Evolutionary conservation across 23 red algal species (phyloP).

Genomic region (Cyanidiococcus yangmingshanensis): DNA sequence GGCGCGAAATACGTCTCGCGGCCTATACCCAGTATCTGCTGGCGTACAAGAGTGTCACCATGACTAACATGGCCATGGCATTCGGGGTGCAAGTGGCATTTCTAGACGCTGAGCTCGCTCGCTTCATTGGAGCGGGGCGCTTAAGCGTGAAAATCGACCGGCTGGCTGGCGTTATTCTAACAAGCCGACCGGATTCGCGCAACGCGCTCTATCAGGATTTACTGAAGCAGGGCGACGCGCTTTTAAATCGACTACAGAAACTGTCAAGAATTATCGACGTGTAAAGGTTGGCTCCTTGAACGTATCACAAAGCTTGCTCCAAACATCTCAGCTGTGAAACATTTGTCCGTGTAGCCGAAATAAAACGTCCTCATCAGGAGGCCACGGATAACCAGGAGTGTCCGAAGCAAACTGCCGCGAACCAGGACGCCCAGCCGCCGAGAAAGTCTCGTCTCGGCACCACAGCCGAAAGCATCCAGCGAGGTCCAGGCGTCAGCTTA

Average conservation of each 20-base stretch:
- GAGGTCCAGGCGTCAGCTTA: no score
- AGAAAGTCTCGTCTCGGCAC: no score
- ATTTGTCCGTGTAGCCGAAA: not conserved
- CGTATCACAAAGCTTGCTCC: not conserved
- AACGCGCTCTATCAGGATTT: slow-evolving; percentile 68
- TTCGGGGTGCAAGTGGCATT: slow-evolving; percentile 68
- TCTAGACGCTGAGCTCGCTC: slow-evolving; percentile 74
- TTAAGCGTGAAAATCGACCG: slow-evolving; percentile 92
- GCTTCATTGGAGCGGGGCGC: slow-evolving; percentile 79
- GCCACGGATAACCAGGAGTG: no score
- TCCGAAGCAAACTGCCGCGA: no score
- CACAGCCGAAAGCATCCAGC: no score
- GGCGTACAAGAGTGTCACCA: slow-evolving; percentile 77
- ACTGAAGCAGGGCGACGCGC: slow-evolving; percentile 78
- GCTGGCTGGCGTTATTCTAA: slow-evolving; percentile 67
- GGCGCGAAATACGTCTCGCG: slow-evolving; percentile 71
- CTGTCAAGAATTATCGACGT: slow-evolving; percentile 91
- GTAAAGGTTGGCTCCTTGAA: slow-evolving; percentile 22
- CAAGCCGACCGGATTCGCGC: slow-evolving; percentile 66
- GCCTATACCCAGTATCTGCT: slow-evolving; percentile 84
- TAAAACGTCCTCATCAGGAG: no score
- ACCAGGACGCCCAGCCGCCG: no score
- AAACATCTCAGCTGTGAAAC: not conserved
- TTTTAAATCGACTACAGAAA: slow-evolving; percentile 97
- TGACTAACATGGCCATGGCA: slow-evolving; percentile 64